Evolutionary conservation across 2,329 filamentous ascomycete genomes (phyloP), one percentile per base, ranked within the genome.

Genomic region (Phoma herbarum): DNA sequence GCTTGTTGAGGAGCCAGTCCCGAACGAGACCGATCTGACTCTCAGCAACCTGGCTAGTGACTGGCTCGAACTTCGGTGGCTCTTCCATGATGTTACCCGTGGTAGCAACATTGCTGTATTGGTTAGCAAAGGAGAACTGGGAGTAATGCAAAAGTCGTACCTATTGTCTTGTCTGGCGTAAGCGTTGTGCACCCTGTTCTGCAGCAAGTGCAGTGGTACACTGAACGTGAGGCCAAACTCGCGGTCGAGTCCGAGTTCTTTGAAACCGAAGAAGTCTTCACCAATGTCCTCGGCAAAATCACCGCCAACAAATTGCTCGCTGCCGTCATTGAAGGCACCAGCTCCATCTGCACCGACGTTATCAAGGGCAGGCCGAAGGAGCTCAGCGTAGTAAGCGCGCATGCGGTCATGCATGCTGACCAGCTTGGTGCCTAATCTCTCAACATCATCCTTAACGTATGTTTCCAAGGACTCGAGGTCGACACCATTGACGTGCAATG

Each of bases 241-340:
- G 68, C 88, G 90, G 71, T 97, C 93, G 57, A 99, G 85, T 42
- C 95, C 95, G 44, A 99, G 86, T 60, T 96, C 93, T 74, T 93
- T 93, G 85, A 99, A 98, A 26, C 95, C 95, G 72, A 99, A 99
- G 85, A 97, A 99, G 79, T 99, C 95, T 81, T 99, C 95, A 61
- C 93, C 94, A 12, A 99, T 90, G 68, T 99, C 95, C 75, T 97
- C 95, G 0, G 95, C 95, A 75, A 99, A 99, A 77, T 99, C 95
- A 61, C 95, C 95, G 44, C 91, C 92, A 46, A 97, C 89, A 68
- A 98, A 99, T 74, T 98, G 95, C 64, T 99, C 95, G 77, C 93
- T 97, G 64, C 93, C 94, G 70, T 99, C 95, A 62, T 96, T 92
- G 83, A 99, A 99, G 7, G 93, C 91, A 56, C 90, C 91, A 4